phyloP scores from a whole-genome alignment of 179 eudicot species.

The Amaranthus tricolor region DNA sequence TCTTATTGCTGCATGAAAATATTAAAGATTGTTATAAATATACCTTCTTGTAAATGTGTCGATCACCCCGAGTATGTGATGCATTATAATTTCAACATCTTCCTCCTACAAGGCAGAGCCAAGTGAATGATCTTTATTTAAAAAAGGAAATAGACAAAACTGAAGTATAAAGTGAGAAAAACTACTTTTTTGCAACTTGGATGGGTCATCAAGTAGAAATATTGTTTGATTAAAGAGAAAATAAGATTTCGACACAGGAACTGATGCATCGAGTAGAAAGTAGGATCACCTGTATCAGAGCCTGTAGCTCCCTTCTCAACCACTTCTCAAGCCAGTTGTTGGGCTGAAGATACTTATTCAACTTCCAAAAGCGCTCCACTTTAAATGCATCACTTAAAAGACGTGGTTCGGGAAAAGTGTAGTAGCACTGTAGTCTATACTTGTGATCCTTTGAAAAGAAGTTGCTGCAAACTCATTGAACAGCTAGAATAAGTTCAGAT shows the following conservation, averaged over 20 bases:
- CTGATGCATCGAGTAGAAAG: background rate
- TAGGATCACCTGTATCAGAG: slow-evolving; percentile 65
- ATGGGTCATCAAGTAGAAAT: too few species aligned
- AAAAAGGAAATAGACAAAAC: background rate
- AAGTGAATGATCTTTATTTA: slow-evolving; percentile 10
- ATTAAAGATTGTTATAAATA: slow-evolving; percentile 9
- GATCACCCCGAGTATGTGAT: slow-evolving; percentile 76
- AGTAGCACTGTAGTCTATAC: slow-evolving; percentile 74
- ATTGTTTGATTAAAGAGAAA: too few species aligned
- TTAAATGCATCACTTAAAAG: slow-evolving; percentile 39
- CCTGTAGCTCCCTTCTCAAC: slow-evolving; percentile 87
- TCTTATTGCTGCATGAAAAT: background rate
- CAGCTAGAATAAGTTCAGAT: slow-evolving; percentile 1
- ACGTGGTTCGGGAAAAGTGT: slow-evolving; percentile 58
- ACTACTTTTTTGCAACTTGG: background rate
- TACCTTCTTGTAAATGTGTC: slow-evolving; percentile 67
- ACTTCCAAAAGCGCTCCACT: slow-evolving; percentile 66
- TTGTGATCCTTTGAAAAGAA: slow-evolving; percentile 78
- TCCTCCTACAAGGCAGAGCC: slow-evolving; percentile 62
- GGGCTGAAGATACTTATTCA: slow-evolving; percentile 54
- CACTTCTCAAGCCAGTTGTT: slow-evolving; percentile 62
- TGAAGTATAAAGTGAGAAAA: background rate
- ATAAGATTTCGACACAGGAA: background rate
- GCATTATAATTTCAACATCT: slow-evolving; percentile 73
- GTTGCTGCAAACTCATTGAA: slow-evolving; percentile 40